Conservation (phyloP, 2,329 filamentous ascomycete genomes). For the Paecilomyces niveus region DNA sequence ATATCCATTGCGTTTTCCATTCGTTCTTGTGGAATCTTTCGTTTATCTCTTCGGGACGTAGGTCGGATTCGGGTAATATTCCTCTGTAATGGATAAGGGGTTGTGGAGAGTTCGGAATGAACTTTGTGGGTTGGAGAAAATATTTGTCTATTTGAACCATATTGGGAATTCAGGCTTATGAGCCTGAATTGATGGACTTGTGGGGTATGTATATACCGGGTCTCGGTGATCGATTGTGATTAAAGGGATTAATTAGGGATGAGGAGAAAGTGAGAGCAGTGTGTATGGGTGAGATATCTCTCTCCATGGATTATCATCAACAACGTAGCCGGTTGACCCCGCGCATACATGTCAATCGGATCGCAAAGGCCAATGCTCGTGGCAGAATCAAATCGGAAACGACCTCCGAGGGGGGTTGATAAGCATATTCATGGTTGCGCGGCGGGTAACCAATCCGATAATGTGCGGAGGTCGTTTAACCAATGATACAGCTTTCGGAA, state of each 20-base stretch:
- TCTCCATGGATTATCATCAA: neutral
- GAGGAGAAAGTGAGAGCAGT: neutral
- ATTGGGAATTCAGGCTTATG: neutral
- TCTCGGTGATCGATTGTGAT: neutral
- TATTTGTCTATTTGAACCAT: conserved; percentile 14
- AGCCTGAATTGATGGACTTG: neutral
- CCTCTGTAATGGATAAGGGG: conserved; percentile 49
- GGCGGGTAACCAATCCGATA: no score
- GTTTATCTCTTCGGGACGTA: conserved; percentile 28
- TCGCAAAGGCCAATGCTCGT: no score
- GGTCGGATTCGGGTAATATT: conserved; percentile 25
- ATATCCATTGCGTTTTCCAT: conserved; percentile 52
- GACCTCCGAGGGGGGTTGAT: neutral
- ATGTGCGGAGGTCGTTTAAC: no score
- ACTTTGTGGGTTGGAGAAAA: conserved; percentile 35
- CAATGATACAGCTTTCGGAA: no score
- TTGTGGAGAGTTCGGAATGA: conserved; percentile 47
- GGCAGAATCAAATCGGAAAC: neutral
- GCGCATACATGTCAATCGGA: no score
- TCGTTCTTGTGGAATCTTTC: conserved; percentile 43
- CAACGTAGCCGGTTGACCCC: neutral
- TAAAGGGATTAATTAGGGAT: neutral
- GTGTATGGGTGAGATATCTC: no score
- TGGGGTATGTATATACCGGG: neutral
- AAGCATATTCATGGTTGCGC: no score